Evolutionary conservation across 768 basidiomycete genomes (phyloP), one percentile per base, ranked within the genome.

Genomic region (Rhodotorula kratochvilovae): DNA sequence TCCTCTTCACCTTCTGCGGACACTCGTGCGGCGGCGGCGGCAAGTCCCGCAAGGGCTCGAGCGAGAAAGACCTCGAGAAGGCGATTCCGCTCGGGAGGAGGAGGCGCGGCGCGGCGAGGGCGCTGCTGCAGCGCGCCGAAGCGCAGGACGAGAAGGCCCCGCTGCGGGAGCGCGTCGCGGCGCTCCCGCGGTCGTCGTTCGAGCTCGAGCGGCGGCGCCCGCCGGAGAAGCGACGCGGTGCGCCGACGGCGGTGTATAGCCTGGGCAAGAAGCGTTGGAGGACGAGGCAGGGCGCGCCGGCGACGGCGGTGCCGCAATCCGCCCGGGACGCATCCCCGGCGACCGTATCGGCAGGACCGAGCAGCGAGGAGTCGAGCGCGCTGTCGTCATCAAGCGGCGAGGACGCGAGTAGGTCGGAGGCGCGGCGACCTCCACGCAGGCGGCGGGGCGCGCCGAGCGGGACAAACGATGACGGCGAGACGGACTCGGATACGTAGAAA

Each of bases 1-100:
- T 27, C 15, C 27, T 71, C 31, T 67, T 67, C 61, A 71, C 70
- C 16, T 63, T 59, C 61, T 67, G 70, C 50, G 70, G 70, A 0
- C 51, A 35, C 36, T 3, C 43, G 3, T 58, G 63, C 48, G 64
- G 60, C 13, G 46, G 55, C 7, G n/a, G n/a, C n/a, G n/a, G n/a
- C n/a, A n/a, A n/a, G n/a, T 21, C 43, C 2, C 27, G 54, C 27
- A 27, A 31, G 2, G 29, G 25, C 25, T 25, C 36, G 60, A 31
- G 27, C 36, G n/a, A n/a, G n/a, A 43, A 70, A 23, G 51, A 56
- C 46, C 60, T 66, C 43, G 70, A 36, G 39, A 57, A 61, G 48
- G 70, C 29, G 29, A 33, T 55, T 15, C 63, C 54, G 42, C n/a
- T 29, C 25, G 51, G 63, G 1, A 23, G 63, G 11, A 25, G 57